Evolutionary conservation across 176 grass and related monocot species (phyloP).

Genomic region (Melocanna baccifera): DNA sequence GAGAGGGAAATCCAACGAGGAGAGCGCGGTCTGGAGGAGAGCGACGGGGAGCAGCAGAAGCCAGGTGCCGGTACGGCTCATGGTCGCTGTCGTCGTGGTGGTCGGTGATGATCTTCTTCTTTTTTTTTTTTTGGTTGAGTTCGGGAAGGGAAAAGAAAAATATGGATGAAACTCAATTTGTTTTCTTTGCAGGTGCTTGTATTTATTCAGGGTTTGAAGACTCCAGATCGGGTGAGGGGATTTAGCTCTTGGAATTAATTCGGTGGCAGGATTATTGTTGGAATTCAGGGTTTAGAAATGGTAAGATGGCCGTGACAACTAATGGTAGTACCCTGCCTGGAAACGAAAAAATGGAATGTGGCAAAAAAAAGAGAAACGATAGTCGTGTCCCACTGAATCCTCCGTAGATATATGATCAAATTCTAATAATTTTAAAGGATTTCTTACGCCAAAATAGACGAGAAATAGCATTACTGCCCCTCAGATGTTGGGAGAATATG

Average conservation of each 20-base stretch:
- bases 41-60: not conserved
- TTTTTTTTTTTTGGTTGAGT: not conserved
- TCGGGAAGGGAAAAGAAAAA: not conserved
- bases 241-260: constrained; percentile 23
- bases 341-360: not conserved
- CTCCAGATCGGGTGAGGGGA: not conserved
- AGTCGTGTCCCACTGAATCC: not conserved
- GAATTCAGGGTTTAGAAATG: constrained; percentile 25
- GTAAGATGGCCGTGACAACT: not conserved
- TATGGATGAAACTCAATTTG: not conserved
- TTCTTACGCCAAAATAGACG: not conserved
- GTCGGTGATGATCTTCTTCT: not conserved
- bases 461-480: not conserved
- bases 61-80: not conserved
- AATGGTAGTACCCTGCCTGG: not conserved
- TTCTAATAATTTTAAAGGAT: not conserved
- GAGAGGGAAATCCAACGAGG: constrained; percentile 27
- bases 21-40: not conserved
- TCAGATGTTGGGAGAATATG: not conserved
- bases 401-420: not conserved
- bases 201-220: not conserved
- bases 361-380: not conserved
- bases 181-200: not conserved
- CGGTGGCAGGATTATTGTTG: not conserved
- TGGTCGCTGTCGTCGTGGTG: not conserved